Evolutionary conservation across 2,329 filamentous ascomycete species (phyloP), one percentile per base, ranked within the genome.

Genomic region (Emergomyces pasteurianus): DNA sequence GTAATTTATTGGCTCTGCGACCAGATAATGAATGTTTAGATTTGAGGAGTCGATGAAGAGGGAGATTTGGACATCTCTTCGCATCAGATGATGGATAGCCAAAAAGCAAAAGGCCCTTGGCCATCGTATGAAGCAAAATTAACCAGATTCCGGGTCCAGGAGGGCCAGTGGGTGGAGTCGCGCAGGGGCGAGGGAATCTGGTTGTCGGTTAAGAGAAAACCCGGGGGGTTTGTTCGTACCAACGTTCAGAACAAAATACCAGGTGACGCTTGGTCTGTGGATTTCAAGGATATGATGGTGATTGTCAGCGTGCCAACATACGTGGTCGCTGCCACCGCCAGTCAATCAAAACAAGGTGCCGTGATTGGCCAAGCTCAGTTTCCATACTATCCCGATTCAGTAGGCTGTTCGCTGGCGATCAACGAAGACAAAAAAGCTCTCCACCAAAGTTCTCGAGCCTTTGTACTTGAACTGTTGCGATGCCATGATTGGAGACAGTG

Each of bases 291-390:
- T 59, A 46, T 31, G 40, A 9, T 31, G 31, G 31, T 49, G 38
- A 26, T 50, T 58, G 50, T 60, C 47, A 60, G 55, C 59, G 60
- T 63, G 60, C 50, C 53, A 62, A 62, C 49, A 65, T 66, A 66
- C 65, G 65, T 67, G 65, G 65, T 65, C 58, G 65, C 59, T 62
- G 53, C 62, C 53, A 60, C 59, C 50, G 58, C 65, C 65, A 67
- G 62, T 67, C 63, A 58, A 63, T 65, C 55, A 16, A 8, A 36
- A 36, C 61, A 43, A 59, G 50, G 61, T 58, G 53, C 31, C 60
- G 57, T 57, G 59, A 63, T 58, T 59, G 57, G 60, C 58, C 47
- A 61, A 61, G 53, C 58, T 50, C 52, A 53, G 28, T 8, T 31
- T 53, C 58, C n/a, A 26, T 10, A 43, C 53, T 62, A 61, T 62